Evolutionary conservation across 768 basidiomycete species (phyloP).

Genomic region (Leccinum obscurum): DNA sequence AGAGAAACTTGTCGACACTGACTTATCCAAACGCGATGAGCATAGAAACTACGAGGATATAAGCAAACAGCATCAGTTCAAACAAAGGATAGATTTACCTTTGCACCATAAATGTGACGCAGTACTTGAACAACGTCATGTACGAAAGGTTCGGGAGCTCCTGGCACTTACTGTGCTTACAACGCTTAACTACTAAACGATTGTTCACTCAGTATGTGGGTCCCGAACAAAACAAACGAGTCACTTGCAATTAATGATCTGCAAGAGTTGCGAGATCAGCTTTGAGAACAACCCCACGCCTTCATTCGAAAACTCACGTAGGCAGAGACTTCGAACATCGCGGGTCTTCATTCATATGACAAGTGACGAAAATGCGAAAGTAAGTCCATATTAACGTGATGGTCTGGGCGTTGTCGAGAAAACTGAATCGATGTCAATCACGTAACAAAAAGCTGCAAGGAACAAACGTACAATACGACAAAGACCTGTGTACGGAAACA

Average conservation of each 20-base stretch:
- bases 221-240: not conserved
- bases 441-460: too few relatives aligned
- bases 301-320: constrained; percentile 6
- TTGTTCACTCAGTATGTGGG: not conserved
- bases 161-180: constrained; percentile 4
- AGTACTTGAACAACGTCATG: constrained; percentile 13
- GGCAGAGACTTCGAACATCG: constrained; percentile 5
- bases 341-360: constrained; percentile 2
- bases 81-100: constrained; percentile 5
- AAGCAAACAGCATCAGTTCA: not conserved
- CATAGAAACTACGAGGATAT: constrained; percentile 21
- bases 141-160: not conserved
- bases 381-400: not conserved
- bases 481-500: constrained; percentile 8
- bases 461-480: constrained; percentile 10
- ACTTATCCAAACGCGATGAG: constrained; percentile 31
- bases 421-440: constrained; percentile 7
- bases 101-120: constrained; percentile 23
- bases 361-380: constrained; percentile 8
- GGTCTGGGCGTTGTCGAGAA: constrained; percentile 9
- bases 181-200: constrained; percentile 10
- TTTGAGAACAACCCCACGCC: not conserved
- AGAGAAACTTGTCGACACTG: not conserved
- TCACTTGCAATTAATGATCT: constrained; percentile 8
- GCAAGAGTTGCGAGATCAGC: not conserved